phyloP scores from a whole-genome alignment of 805 yeast species.

The Pichia heedii region DNA sequence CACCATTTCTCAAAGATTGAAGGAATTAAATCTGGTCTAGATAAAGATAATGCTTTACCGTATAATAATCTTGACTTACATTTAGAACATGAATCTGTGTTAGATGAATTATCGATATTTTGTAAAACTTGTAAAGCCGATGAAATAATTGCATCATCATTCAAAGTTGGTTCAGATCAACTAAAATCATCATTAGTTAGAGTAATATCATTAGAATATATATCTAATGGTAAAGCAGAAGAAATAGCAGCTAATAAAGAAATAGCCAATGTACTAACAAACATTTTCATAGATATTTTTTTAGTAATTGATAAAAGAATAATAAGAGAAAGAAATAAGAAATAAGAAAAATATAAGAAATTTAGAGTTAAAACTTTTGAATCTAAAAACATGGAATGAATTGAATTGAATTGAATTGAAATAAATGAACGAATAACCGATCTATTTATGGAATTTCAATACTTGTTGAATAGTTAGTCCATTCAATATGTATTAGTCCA shows the following conservation, averaged over 20 bases:
- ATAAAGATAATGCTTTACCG: slow-evolving; percentile 31
- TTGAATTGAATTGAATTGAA: not conserved
- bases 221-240: slow-evolving; percentile 2
- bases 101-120: slow-evolving; percentile 7
- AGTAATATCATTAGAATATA: slow-evolving; percentile 2
- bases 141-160: slow-evolving; percentile 6
- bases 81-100: slow-evolving; percentile 21
- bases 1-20: slow-evolving; percentile 37
- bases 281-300: not conserved
- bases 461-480: no score
- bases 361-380: not conserved
- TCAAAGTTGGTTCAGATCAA: slow-evolving; percentile 3
- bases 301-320: not conserved
- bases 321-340: not conserved
- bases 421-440: no score
- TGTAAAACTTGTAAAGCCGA: slow-evolving; percentile 4
- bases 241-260: slow-evolving; percentile 3
- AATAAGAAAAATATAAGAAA: not conserved
- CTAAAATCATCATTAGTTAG: slow-evolving; percentile 1
- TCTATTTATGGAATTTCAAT: no score
- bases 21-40: slow-evolving; percentile 35
- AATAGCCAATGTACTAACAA: not conserved
- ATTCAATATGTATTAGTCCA: no score
- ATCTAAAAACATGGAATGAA: no score
- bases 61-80: slow-evolving; percentile 29